Evolutionary conservation across 768 basidiomycete species (phyloP).

Genomic region (Tephrocybe sp.): DNA sequence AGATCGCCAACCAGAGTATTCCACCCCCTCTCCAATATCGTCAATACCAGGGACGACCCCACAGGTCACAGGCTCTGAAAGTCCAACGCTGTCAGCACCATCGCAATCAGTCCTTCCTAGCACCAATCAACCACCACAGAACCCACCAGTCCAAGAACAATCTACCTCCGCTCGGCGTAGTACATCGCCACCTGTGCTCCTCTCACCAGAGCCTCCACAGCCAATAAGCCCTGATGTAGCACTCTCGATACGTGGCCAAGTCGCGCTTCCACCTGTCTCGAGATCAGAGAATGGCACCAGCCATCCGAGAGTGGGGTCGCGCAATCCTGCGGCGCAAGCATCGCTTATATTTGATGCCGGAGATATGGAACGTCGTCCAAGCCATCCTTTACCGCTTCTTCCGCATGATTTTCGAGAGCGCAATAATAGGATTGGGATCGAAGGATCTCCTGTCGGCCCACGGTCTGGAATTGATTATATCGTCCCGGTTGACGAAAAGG

Average conservation of each 20-base stretch:
- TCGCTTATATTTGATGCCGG: slow-evolving; percentile 3
- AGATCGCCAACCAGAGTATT: slow-evolving; percentile 8
- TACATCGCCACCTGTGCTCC: background rate
- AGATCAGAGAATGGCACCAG: slow-evolving; percentile 1
- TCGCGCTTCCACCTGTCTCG: background rate
- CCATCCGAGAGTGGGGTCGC: slow-evolving; percentile 3
- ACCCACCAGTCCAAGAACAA: background rate
- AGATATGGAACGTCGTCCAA: background rate
- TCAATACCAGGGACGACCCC: background rate
- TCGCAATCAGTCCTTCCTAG: background rate
- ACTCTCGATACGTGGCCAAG: background rate
- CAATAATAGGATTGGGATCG: slow-evolving; percentile 7
- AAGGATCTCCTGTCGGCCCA: slow-evolving; percentile 10
- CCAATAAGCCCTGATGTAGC: background rate
- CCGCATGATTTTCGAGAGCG: slow-evolving; percentile 14
- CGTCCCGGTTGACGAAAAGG: slow-evolving; percentile 32
- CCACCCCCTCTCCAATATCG: background rate
- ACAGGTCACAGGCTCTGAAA: background rate
- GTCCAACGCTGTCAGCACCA: background rate
- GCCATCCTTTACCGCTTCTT: slow-evolving; percentile 16
- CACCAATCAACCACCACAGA: background rate
- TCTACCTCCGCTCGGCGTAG: background rate
- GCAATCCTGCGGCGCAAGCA: slow-evolving; percentile 3
- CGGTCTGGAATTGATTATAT: slow-evolving; percentile 38
- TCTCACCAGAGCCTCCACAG: background rate